Evolutionary conservation across 2,329 filamentous ascomycete species (phyloP), one percentile per base, ranked within the genome.

Genomic region (Ophiostoma australiae): DNA sequence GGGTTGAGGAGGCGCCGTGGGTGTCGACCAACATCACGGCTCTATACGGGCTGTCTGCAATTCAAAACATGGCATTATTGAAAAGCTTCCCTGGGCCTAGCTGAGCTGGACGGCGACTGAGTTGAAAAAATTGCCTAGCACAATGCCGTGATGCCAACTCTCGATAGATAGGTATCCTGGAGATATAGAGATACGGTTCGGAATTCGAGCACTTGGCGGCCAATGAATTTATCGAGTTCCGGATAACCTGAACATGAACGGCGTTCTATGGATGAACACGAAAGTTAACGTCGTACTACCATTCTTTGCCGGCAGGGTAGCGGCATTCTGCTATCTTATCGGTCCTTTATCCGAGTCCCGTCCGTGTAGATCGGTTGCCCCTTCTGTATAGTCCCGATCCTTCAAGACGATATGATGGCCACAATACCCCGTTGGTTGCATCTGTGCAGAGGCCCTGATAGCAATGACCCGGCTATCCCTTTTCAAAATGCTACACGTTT

Each of bases 1-100:
- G 31, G 6, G 61, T 39, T 15, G 31, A 65, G 7, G 61, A 65
- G 7, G 61, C 61, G 7, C 61, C 61, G 17, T 65, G 61, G 61
- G 61, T 39, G 61, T 65, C 61, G 31, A 65, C 61, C 15, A 65
- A 65, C 61, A 65, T 65, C 33, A 65, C 61, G 61, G 61, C 61
- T 6, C 33, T 65, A 17, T 65, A 65, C 17, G 61, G 31, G 33
- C 31, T 65, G 33, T 31, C 61, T 31, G 61, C 61, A 5, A 65
- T 65, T 31, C 61, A 65, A n/a, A 65, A 65, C 61, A 31, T 17
- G 3, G 61, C 61, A 5, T n/a, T 65, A 15, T n/a, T 65, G 31
- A 37, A 17, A 7, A 15, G 6, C 5, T 37, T 65, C 6, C 13
- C 31, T 5, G 5, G 13, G n/a, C 17, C 55, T 15, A 1, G 5